These are phyloP conservation scores for Globisporangium acanthophoron DNA, from an alignment of 352 stramenopile genomes.

Conservation along the genomic window DNA sequence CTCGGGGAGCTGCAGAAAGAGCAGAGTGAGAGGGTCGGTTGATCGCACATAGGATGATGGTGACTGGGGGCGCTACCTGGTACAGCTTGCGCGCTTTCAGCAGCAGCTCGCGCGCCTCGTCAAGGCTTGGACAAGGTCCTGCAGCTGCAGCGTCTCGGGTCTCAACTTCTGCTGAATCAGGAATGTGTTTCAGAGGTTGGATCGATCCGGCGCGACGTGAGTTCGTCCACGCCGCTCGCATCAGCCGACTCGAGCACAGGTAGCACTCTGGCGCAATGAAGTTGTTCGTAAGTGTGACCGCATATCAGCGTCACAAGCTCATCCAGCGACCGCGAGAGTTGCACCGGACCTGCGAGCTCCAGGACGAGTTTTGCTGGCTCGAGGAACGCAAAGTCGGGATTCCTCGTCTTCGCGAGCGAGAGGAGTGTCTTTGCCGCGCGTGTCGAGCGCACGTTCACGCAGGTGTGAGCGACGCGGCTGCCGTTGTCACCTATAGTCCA, in stretches of 20 bases:
- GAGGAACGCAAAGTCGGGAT: slow-evolving; percentile 47
- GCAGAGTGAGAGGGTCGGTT: background rate
- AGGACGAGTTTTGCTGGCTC: slow-evolving; percentile 29
- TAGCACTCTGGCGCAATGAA: slow-evolving; percentile 16
- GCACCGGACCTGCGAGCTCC: slow-evolving; percentile 26
- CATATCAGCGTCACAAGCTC: background rate
- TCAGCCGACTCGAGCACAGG: slow-evolving; percentile 25
- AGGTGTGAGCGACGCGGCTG: too few species aligned
- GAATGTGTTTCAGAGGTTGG: background rate
- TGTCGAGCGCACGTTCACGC: background rate
- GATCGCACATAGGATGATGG: background rate
- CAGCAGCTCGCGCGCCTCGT: slow-evolving; percentile 5
- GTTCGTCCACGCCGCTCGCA: slow-evolving; percentile 22
- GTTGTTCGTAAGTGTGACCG: too few species aligned
- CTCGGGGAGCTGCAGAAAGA: slow-evolving; percentile 20
- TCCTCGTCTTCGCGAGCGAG: slow-evolving; percentile 20
- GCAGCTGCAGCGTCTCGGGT: background rate
- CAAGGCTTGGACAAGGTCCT: background rate
- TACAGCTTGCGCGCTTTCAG: slow-evolving; percentile 27
- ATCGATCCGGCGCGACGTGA: slow-evolving; percentile 4
- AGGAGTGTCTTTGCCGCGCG: slow-evolving; percentile 24
- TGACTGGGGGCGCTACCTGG: slow-evolving; percentile 16
- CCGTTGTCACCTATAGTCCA: background rate
- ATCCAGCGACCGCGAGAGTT: background rate
- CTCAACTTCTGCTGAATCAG: background rate